Conservation (phyloP, 2,329 filamentous ascomycete genomes). For the Ascosphaera pollenicola region DNA sequence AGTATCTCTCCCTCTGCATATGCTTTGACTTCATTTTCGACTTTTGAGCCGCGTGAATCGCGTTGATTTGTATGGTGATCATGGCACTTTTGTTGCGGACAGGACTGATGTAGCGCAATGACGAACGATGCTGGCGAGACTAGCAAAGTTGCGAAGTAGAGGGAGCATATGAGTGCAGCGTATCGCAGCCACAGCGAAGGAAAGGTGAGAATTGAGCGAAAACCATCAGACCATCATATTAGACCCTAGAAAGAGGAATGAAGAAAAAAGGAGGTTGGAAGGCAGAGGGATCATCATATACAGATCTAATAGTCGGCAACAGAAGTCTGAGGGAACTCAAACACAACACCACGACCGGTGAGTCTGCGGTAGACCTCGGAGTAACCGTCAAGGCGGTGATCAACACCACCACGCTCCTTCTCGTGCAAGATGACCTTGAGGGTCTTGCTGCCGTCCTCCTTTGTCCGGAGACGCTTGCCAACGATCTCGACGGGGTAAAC, state of each 20-base stretch:
- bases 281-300: neutral
- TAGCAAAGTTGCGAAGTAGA: neutral
- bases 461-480: slow-evolving; percentile 94
- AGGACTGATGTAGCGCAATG: neutral
- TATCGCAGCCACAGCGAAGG: neutral
- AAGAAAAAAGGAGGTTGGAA: slow-evolving; percentile 1
- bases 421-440: slow-evolving; percentile 99
- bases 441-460: slow-evolving; percentile 95
- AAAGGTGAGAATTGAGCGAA: neutral
- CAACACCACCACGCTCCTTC: slow-evolving; percentile 98
- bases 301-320: slow-evolving; percentile 54
- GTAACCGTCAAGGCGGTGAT: slow-evolving; percentile 99
- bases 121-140: slow-evolving; percentile 1
- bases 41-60: too few relatives aligned
- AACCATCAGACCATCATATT: slow-evolving; percentile 1
- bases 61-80: neutral
- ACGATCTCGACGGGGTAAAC: slow-evolving; percentile 99
- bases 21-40: neutral
- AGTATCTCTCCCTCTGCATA: neutral
- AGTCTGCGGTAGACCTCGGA: slow-evolving; percentile 97
- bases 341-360: slow-evolving; percentile 88
- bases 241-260: slow-evolving; percentile 3
- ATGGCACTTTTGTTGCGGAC: neutral
- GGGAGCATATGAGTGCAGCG: too few relatives aligned
- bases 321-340: slow-evolving; percentile 89